Conservation (phyloP, 768 basidiomycete genomes). For the Leccinum sublutescens region DNA sequence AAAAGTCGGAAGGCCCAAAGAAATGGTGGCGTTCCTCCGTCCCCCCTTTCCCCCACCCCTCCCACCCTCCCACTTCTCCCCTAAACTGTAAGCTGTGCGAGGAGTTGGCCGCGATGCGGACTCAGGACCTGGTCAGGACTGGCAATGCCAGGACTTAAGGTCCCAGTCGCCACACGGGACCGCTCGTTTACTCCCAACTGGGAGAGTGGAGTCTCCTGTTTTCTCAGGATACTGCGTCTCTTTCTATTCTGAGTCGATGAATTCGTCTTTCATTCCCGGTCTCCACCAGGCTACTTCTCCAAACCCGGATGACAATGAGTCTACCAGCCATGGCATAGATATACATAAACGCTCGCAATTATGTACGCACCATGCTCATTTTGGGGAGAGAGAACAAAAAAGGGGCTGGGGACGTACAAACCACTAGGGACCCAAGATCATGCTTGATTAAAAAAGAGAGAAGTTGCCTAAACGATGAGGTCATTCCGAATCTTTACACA, state of each 20-base stretch:
- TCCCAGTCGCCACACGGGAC: neutral
- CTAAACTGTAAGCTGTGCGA: neutral
- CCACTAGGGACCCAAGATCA: neutral
- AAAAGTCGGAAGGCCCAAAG: neutral
- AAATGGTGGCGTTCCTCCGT: constrained; percentile 3
- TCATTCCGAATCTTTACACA: constrained; percentile 11
- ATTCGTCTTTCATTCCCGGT: constrained; percentile 13
- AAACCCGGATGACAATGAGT: neutral
- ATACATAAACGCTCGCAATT: neutral
- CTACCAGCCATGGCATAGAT: neutral
- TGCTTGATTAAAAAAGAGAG: neutral
- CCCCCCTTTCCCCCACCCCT: neutral
- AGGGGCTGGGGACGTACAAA: neutral
- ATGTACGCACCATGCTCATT: neutral
- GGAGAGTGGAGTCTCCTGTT: neutral
- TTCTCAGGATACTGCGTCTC: neutral
- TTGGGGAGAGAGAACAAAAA: neutral
- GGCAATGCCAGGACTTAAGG: neutral
- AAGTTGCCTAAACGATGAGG: neutral
- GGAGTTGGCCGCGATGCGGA: neutral
- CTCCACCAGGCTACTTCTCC: neutral
- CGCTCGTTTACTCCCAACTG: neutral
- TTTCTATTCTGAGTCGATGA: neutral
- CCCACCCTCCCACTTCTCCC: neutral
- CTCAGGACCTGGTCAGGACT: neutral